These are phyloP conservation scores for Mortierella sp. DNA, from an alignment of 371 early-diverging fungal species.

Conservation along the genomic window DNA sequence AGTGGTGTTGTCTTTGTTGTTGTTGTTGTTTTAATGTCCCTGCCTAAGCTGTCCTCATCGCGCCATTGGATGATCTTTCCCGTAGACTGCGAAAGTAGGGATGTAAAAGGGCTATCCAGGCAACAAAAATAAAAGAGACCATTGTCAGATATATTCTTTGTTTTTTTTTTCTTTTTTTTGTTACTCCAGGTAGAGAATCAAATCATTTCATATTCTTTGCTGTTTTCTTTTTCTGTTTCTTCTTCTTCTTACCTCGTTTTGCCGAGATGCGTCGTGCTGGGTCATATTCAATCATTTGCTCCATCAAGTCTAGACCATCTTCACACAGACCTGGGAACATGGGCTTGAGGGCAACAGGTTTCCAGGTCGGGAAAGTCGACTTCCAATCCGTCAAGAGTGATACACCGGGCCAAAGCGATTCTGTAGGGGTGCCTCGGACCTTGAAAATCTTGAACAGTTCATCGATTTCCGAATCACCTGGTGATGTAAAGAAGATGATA, in stretches of 20 bases:
- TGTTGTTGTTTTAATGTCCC: no score
- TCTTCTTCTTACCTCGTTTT: slow-evolving; percentile 59
- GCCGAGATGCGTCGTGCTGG: slow-evolving; percentile 85
- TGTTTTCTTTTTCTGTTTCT: neutral
- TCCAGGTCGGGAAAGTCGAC: slow-evolving; percentile 77
- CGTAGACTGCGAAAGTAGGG: slow-evolving; percentile 63
- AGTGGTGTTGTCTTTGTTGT: no score
- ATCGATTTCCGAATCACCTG: slow-evolving; percentile 95
- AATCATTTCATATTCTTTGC: neutral
- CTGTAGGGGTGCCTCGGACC: slow-evolving; percentile 92
- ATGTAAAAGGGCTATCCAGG: slow-evolving; percentile 60
- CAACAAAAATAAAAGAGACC: neutral
- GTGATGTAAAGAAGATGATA: neutral
- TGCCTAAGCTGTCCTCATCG: no score
- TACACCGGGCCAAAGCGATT: slow-evolving; percentile 89
- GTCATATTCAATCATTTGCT: slow-evolving; percentile 80
- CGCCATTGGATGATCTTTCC: no score
- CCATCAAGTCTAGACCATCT: slow-evolving; percentile 72
- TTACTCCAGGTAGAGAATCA: slow-evolving; percentile 10
- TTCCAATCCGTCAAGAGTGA: slow-evolving; percentile 87
- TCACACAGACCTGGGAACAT: slow-evolving; percentile 60
- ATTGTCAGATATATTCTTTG: neutral
- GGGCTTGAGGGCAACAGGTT: slow-evolving; percentile 50
- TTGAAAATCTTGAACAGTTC: slow-evolving; percentile 94
- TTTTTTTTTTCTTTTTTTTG: neutral